These are phyloP conservation scores for Monosporascus sp. DNA, from an alignment of 2,329 filamentous ascomycete species.

Conservation along the genomic window DNA sequence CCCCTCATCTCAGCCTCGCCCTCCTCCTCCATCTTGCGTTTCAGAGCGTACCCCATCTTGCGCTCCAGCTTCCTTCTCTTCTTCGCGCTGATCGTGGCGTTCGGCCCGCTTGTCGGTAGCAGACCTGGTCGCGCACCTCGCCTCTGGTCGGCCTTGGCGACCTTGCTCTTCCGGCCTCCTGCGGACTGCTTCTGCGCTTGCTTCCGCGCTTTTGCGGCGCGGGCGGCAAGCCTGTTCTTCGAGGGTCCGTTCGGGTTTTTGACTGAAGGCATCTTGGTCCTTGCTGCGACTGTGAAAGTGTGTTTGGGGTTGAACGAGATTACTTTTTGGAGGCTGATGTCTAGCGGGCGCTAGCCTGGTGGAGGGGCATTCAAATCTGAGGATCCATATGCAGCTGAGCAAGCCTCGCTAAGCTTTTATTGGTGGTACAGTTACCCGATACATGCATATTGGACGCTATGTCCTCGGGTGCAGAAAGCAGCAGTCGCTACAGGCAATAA, in stretches of 20 bases:
- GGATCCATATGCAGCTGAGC: too few relatives aligned
- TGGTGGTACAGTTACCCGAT: too few relatives aligned
- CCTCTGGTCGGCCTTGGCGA: conserved; percentile 25
- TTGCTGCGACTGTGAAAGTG: too few relatives aligned
- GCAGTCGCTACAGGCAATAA: too few relatives aligned
- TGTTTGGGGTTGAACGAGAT: too few relatives aligned
- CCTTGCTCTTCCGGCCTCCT: conserved; percentile 11
- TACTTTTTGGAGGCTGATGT: too few relatives aligned
- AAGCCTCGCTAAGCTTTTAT: too few relatives aligned
- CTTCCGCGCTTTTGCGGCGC: conserved; percentile 40
- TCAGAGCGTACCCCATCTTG: conserved; percentile 46
- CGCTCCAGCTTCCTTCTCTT: conserved; percentile 51
- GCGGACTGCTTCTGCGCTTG: conserved; percentile 36
- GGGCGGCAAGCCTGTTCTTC: conserved; percentile 46
- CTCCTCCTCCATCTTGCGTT: conserved; percentile 27
- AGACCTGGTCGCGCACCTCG: conserved; percentile 49
- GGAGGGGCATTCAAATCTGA: too few relatives aligned
- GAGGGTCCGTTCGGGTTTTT: conserved; percentile 55
- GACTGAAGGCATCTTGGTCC: conserved; percentile 44
- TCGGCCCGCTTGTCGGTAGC: conserved; percentile 51
- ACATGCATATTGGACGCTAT: too few relatives aligned
- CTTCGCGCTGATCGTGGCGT: conserved; percentile 47
- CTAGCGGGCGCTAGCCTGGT: too few relatives aligned
- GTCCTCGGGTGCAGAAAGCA: too few relatives aligned
- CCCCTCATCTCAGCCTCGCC: conserved; percentile 30